These are phyloP conservation scores for Pyricularia pennisetigena DNA, from an alignment of 2,329 filamentous ascomycete genomes.

Conservation along the genomic window DNA sequence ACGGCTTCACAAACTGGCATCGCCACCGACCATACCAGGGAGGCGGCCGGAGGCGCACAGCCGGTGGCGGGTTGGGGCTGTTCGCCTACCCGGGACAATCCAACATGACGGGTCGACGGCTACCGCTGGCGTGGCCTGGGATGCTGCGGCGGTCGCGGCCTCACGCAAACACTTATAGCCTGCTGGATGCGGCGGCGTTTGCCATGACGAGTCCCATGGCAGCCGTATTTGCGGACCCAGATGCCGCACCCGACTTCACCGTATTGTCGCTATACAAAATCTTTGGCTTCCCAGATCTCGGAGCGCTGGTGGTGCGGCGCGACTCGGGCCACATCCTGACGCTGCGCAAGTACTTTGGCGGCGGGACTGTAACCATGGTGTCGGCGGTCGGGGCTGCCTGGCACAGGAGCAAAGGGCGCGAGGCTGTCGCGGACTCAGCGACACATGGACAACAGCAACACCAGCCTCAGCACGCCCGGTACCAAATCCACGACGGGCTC, in stretches of 20 bases:
- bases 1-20: not conserved
- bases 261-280: conserved; percentile 57
- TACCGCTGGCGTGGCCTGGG: conserved; percentile 47
- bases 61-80: conserved; percentile 24
- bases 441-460: conserved; percentile 5
- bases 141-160: conserved; percentile 18
- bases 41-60: conserved; percentile 1
- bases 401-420: conserved; percentile 41
- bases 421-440: conserved; percentile 13
- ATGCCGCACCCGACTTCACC: conserved; percentile 48
- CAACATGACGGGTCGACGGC: conserved; percentile 56
- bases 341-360: conserved; percentile 54
- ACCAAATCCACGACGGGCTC: conserved; percentile 46
- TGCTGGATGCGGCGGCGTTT: conserved; percentile 54
- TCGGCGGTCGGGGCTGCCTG: conserved; percentile 38
- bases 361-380: conserved; percentile 56
- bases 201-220: conserved; percentile 52
- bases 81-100: conserved; percentile 62
- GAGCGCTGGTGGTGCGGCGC: conserved; percentile 47
- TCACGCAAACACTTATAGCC: conserved; percentile 32
- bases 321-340: conserved; percentile 44
- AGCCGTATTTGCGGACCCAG: conserved; percentile 35
- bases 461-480: conserved; percentile 22
- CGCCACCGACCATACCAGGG: not conserved
- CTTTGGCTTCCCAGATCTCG: conserved; percentile 57